A percentile compares a stretch with the other conserved stretches of the same genome.
phyloP scores from a whole-genome alignment of 2,329 filamentous ascomycete species.

The Botryotinia globosa region DNA sequence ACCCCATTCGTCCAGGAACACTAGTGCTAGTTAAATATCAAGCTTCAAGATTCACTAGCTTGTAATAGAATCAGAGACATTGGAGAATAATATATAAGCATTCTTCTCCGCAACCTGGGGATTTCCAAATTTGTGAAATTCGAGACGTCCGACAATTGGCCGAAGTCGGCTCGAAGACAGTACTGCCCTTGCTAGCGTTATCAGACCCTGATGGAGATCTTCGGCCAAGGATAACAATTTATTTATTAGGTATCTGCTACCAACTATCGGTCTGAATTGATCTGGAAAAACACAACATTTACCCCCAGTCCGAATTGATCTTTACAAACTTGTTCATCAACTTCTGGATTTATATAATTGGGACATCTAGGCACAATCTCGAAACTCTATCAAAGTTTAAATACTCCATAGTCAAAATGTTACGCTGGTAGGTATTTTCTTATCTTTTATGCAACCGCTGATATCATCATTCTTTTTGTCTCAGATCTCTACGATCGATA shows the following conservation, averaged over 20 bases:
- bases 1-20: not conserved
- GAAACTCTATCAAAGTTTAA: not conserved
- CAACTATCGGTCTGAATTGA: conserved; percentile 2
- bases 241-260: conserved; percentile 2
- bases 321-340: not conserved
- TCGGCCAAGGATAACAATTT: conserved; percentile 4
- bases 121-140: not conserved
- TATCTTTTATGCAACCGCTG: conserved; percentile 8
- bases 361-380: not conserved
- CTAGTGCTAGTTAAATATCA: not conserved
- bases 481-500: conserved; percentile 12
- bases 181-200: not conserved
- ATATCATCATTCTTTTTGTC: not conserved
- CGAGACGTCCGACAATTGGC: not conserved
- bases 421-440: conserved; percentile 34
- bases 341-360: not conserved
- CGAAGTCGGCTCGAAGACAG: not conserved
- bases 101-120: conserved; percentile 2
- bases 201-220: conserved; percentile 6
- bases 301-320: not conserved
- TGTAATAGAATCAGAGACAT: not conserved
- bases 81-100: not conserved
- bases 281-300: not conserved
- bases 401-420: conserved; percentile 29
- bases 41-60: not conserved